phyloP scores from a whole-genome alignment of 306 rosid genomes.

The Castanea sativa region DNA sequence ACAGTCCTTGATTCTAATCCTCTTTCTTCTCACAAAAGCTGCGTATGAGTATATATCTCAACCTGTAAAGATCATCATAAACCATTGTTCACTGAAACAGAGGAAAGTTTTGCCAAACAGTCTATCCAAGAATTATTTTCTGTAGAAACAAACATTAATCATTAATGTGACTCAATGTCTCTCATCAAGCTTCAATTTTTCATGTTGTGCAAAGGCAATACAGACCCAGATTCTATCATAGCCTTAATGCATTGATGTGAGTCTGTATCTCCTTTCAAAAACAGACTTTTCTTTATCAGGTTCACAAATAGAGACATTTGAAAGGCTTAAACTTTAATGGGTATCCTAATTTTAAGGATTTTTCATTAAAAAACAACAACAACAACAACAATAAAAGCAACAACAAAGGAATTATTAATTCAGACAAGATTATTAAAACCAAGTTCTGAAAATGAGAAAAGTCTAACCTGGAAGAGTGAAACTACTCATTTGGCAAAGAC shows the following conservation, averaged over 20 bases:
- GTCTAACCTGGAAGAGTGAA: neutral
- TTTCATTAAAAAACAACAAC: neutral
- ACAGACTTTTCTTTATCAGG: neutral
- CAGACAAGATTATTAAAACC: neutral
- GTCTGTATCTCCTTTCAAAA: neutral
- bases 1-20: neutral
- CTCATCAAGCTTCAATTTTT: neutral
- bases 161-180: neutral
- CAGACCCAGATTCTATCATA: neutral
- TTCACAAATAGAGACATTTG: neutral
- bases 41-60: neutral
- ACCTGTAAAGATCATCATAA: neutral
- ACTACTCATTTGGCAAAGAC: neutral
- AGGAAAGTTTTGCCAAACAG: neutral
- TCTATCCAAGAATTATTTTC: neutral
- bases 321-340: neutral
- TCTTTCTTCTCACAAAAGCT: neutral
- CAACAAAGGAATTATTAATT: neutral
- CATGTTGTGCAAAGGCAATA: neutral
- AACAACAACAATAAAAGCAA: neutral
- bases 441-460: neutral
- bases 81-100: neutral
- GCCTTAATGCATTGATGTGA: neutral
- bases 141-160: neutral
- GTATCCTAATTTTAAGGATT: neutral